phyloP scores from a whole-genome alignment of 257 asterid species.

The Nicotiana paniculata region DNA sequence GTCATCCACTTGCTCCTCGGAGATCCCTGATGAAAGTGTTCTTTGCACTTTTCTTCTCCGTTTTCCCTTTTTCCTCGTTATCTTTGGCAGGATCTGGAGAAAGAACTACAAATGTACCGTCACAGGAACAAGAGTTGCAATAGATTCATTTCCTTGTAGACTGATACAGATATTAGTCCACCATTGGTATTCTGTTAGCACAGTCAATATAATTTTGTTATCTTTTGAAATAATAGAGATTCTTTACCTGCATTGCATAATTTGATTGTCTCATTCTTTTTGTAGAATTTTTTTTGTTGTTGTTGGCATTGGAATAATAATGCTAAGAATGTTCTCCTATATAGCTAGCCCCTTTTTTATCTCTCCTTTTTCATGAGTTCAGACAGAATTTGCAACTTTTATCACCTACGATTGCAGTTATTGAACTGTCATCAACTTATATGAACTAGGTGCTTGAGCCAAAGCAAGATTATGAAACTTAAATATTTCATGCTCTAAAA shows the following conservation, averaged over 20 bases:
- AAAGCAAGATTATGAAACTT: neutral
- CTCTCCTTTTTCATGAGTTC: neutral
- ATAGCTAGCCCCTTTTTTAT: neutral
- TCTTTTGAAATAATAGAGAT: neutral
- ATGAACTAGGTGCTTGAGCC: neutral
- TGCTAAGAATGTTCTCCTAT: neutral
- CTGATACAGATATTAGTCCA: too few species aligned
- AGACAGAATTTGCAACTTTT: neutral
- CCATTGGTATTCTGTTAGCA: neutral
- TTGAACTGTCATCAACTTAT: neutral
- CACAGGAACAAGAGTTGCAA: neutral
- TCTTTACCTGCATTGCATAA: neutral
- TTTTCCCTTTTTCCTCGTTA: neutral
- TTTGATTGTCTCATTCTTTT: neutral
- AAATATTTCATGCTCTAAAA: neutral
- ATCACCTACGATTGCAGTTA: neutral
- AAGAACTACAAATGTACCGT: neutral
- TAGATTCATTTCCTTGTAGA: neutral
- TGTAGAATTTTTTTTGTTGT: neutral
- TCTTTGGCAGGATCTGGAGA: neutral
- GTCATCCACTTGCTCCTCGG: conserved; percentile 1
- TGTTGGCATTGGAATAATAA: neutral
- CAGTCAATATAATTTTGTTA: neutral
- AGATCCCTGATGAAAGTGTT: neutral
- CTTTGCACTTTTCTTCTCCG: neutral